These are phyloP conservation scores for Chaetomium sp. DNA, from an alignment of 2,329 filamentous ascomycete species.

Conservation along the genomic window DNA sequence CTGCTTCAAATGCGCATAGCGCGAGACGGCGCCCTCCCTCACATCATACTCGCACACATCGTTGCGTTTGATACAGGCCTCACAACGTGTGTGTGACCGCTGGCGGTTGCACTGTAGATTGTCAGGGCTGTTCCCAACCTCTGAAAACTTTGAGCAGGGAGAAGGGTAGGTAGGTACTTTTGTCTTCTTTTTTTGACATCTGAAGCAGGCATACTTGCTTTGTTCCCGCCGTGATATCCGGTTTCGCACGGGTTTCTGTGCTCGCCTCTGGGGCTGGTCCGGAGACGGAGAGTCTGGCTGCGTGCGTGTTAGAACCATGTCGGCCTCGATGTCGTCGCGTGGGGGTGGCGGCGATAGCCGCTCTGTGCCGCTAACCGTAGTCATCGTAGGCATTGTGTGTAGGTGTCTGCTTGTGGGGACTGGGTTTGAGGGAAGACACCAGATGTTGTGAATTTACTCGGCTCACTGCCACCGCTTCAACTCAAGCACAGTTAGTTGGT, in stretches of 20 bases:
- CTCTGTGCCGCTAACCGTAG: neutral
- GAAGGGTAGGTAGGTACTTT: neutral
- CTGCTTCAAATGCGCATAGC: conserved; percentile 28
- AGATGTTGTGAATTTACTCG: too few species aligned
- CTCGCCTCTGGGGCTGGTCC: neutral
- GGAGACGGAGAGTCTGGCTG: neutral
- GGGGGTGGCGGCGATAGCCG: neutral
- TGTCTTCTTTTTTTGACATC: conserved; percentile 10
- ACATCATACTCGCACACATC: conserved; percentile 26
- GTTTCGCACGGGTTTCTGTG: neutral
- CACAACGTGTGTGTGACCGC: conserved; percentile 21
- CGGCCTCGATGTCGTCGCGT: neutral
- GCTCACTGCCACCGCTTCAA: too few species aligned
- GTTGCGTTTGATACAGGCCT: conserved; percentile 23
- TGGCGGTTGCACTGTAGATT: conserved; percentile 23
- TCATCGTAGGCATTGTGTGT: too few species aligned
- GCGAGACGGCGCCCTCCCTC: conserved; percentile 24
- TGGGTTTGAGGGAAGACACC: too few species aligned
- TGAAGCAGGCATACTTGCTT: conserved; percentile 3
- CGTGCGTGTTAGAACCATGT: neutral
- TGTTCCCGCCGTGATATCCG: neutral
- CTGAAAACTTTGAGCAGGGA: neutral
- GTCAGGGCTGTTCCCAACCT: too few species aligned
- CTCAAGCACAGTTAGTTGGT: too few species aligned
- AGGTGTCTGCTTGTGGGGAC: too few species aligned